phyloP scores from a whole-genome alignment of 257 asterid species.

The Petunia axillaris region DNA sequence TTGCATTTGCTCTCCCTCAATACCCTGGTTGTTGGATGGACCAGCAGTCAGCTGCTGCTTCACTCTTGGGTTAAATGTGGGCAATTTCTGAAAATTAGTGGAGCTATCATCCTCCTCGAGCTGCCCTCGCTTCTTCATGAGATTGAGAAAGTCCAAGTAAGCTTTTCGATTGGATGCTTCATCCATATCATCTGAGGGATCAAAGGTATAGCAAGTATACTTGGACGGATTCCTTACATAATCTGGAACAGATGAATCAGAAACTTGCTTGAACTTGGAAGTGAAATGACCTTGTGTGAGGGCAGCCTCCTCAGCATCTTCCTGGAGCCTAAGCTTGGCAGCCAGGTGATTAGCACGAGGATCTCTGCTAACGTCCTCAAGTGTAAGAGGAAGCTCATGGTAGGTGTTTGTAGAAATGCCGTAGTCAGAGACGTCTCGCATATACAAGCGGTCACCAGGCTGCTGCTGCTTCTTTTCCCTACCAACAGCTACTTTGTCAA shows the following conservation, averaged over 20 bases:
- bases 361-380: constrained; percentile 47
- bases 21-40: constrained; percentile 30
- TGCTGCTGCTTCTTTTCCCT: constrained; percentile 32
- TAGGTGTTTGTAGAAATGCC: constrained; percentile 40
- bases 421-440: constrained; percentile 53
- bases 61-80: constrained; percentile 63
- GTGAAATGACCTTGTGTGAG: too few relatives aligned
- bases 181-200: constrained; percentile 59
- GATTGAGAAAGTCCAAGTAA: constrained; percentile 51
- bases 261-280: constrained; percentile 18
- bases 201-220: constrained; percentile 68
- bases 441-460: constrained; percentile 52
- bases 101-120: constrained; percentile 32
- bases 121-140: constrained; percentile 44
- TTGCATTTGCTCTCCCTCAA: constrained; percentile 27
- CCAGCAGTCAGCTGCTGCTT: constrained; percentile 32
- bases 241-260: constrained; percentile 55
- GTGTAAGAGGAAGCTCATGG: constrained; percentile 58
- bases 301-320: too few relatives aligned
- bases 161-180: constrained; percentile 69
- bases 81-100: constrained; percentile 43
- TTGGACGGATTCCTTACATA: constrained; percentile 80
- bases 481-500: constrained; percentile 80
- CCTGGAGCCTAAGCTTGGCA: constrained; percentile 63
- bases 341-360: constrained; percentile 87